phyloP scores from a whole-genome alignment of 805 yeast species.

The Metschnikowia colocasiae region DNA sequence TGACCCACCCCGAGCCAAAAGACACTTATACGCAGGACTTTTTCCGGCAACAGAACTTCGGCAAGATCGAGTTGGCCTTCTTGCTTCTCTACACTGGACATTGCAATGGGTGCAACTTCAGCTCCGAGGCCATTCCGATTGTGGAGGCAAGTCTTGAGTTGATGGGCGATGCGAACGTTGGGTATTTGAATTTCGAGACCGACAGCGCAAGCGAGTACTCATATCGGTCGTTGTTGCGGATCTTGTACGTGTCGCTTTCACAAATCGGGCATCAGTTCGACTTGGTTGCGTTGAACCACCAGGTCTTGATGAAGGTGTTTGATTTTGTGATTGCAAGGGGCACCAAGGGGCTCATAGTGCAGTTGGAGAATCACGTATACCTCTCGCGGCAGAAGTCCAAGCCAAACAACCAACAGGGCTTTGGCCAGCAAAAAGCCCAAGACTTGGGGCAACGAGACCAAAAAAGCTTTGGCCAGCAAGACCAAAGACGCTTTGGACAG shows the following conservation, averaged over 20 bases:
- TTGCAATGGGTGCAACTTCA: conserved; percentile 29
- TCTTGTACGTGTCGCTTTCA: conserved; percentile 47
- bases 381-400: conserved; percentile 27
- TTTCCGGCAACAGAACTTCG: conserved; percentile 47
- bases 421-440: no score
- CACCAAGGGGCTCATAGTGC: conserved; percentile 53
- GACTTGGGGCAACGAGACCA: no score
- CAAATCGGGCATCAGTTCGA: conserved; percentile 40
- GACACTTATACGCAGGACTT: conserved; percentile 50
- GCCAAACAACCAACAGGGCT: no score
- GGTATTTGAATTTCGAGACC: conserved; percentile 37
- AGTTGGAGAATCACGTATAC: conserved; percentile 55
- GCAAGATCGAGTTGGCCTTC: conserved; percentile 65
- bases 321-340: conserved; percentile 64
- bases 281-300: conserved; percentile 44
- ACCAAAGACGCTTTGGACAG: no score
- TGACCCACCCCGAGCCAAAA: conserved; percentile 48
- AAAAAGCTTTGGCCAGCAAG: no score
- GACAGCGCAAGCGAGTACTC: conserved; percentile 27
- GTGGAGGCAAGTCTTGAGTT: conserved; percentile 43
- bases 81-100: conserved; percentile 43
- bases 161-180: conserved; percentile 47
- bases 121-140: conserved; percentile 30
- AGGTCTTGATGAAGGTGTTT: conserved; percentile 54
- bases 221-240: conserved; percentile 61